Percentiles rank a stretch among this genome's conserved stretches.
Conservation (phyloP, 805 yeast species). For the Danielozyma ontarioensis region DNA sequence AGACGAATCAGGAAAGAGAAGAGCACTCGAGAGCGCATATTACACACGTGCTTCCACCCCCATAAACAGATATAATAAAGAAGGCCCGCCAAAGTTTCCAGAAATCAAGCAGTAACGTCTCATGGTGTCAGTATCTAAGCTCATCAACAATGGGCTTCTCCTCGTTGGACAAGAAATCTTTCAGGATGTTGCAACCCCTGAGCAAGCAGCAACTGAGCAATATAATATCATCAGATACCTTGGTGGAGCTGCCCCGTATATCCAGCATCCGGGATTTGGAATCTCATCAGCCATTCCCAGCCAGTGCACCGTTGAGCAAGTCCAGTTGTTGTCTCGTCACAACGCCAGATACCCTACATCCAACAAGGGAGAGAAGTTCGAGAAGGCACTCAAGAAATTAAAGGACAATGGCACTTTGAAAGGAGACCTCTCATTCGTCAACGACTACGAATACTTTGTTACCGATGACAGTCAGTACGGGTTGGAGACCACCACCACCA, state of each 20-base stretch:
- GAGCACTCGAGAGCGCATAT: too few relatives aligned
- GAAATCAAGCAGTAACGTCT: too few relatives aligned
- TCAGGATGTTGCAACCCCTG: slow-evolving; percentile 20
- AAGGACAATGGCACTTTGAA: slow-evolving; percentile 9
- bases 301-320: slow-evolving; percentile 56
- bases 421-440: slow-evolving; percentile 16
- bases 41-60: too few relatives aligned
- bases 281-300: slow-evolving; percentile 23
- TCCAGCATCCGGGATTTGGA: slow-evolving; percentile 21
- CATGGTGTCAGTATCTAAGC: slow-evolving; percentile 17
- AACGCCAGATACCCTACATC: slow-evolving; percentile 70
- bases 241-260: slow-evolving; percentile 23
- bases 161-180: slow-evolving; percentile 16
- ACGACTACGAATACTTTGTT: slow-evolving; percentile 16
- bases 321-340: slow-evolving; percentile 68
- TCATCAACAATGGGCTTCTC: slow-evolving; percentile 19
- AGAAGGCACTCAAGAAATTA: slow-evolving; percentile 10
- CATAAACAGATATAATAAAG: too few relatives aligned
- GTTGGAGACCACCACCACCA: slow-evolving; percentile 16
- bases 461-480: slow-evolving; percentile 11
- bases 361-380: slow-evolving; percentile 4
- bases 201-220: slow-evolving; percentile 21
- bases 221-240: slow-evolving; percentile 19
- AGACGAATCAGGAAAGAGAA: too few relatives aligned
- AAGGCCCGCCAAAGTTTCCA: too few relatives aligned